These are phyloP conservation scores for Grosmannia serpens DNA, from an alignment of 2,329 filamentous ascomycete species.

Conservation along the genomic window DNA sequence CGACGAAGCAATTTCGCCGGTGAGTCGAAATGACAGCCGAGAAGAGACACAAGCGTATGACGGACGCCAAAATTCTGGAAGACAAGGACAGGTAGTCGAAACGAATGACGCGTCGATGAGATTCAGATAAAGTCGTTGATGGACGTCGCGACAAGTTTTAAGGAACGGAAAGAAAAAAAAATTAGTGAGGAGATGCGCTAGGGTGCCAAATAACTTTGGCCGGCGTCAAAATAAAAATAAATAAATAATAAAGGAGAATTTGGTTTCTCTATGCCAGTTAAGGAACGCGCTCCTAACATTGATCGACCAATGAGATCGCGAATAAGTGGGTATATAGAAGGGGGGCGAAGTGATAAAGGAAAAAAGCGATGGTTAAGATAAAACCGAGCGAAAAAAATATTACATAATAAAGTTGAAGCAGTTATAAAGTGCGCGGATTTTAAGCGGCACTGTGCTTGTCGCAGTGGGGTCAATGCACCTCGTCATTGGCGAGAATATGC, in stretches of 20 bases:
- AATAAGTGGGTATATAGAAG: background rate
- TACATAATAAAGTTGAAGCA: too few species aligned
- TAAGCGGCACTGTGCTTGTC: background rate
- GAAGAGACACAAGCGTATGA: background rate
- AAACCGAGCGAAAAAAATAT: background rate
- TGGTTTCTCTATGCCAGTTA: background rate
- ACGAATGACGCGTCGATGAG: conserved; percentile 1
- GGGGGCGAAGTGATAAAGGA: background rate
- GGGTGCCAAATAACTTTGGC: background rate
- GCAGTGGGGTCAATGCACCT: background rate
- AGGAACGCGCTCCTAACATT: background rate
- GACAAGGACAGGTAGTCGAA: background rate
- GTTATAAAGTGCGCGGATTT: too few species aligned
- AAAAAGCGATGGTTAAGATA: background rate
- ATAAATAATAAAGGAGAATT: background rate
- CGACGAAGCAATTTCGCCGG: background rate
- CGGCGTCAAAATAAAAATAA: background rate
- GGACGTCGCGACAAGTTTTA: background rate
- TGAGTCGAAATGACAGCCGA: background rate
- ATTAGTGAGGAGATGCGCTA: background rate
- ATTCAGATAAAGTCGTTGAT: background rate
- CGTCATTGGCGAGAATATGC: background rate
- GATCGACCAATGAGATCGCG: background rate
- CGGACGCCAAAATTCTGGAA: too few species aligned
- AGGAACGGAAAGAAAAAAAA: background rate